A percentile compares a stretch with the other conserved stretches of the same genome.
phyloP scores from a whole-genome alignment of 1,284 basidiomycete species.

The Chiua sp. region DNA sequence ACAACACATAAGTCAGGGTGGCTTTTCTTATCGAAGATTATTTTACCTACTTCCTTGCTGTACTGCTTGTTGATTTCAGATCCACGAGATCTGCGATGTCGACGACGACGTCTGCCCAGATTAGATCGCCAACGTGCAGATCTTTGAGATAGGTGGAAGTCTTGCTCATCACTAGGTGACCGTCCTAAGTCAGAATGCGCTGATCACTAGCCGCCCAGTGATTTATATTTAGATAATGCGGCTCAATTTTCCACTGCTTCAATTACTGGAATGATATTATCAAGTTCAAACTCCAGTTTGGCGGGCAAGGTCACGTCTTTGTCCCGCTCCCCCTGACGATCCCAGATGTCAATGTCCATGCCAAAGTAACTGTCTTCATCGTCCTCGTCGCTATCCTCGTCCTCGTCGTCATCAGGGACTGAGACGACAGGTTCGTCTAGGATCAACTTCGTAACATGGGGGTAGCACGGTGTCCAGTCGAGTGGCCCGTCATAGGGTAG shows the following conservation, averaged over 20 bases:
- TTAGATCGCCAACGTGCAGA: background rate
- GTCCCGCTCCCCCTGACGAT: background rate
- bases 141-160: background rate
- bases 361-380: background rate
- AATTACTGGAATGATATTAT: background rate
- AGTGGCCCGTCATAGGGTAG: background rate
- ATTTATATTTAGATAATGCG: background rate
- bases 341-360: background rate
- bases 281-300: background rate
- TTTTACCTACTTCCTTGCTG: background rate
- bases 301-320: slow-evolving; percentile 1
- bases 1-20: background rate
- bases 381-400: background rate
- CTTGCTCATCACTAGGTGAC: background rate
- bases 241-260: background rate
- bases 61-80: background rate
- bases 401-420: background rate
- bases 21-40: too few relatives aligned
- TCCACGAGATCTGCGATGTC: background rate
- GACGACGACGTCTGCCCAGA: background rate
- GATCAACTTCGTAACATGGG: background rate
- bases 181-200: background rate
- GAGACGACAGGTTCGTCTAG: background rate
- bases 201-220: background rate
- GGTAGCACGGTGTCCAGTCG: slow-evolving; percentile 2